Conservation (phyloP, 768 basidiomycete genomes). For the Termitomyces sp. region DNA sequence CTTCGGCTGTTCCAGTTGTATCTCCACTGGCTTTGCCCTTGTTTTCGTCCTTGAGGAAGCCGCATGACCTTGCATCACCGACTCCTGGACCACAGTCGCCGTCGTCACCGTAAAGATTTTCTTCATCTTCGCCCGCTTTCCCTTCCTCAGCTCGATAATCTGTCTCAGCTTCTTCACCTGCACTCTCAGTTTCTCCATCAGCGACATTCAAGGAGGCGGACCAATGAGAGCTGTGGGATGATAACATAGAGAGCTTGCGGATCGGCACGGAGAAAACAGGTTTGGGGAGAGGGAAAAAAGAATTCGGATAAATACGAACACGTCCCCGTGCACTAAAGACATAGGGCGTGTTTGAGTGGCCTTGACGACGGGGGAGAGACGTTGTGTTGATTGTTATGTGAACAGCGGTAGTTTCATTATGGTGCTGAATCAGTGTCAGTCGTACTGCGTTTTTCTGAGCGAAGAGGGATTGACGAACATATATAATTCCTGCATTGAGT, state of each 20-base stretch:
- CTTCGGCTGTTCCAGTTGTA: slow-evolving; percentile 6
- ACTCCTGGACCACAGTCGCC: slow-evolving; percentile 18
- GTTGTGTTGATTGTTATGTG: slow-evolving; percentile 61
- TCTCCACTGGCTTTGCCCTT: slow-evolving; percentile 16
- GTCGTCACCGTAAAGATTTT: slow-evolving; percentile 11
- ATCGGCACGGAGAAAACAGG: slow-evolving; percentile 16
- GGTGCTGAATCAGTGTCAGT: slow-evolving; percentile 35
- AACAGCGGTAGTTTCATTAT: slow-evolving; percentile 43
- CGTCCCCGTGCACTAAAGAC: slow-evolving; percentile 52
- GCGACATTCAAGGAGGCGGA: not conserved
- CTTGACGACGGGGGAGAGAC: slow-evolving; percentile 47
- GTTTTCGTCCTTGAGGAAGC: slow-evolving; percentile 10
- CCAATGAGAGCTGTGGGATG: not conserved
- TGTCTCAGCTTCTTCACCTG: slow-evolving; percentile 6
- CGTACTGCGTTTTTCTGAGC: not conserved
- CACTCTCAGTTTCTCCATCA: not conserved
- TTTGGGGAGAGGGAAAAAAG: slow-evolving; percentile 13
- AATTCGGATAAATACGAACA: slow-evolving; percentile 27
- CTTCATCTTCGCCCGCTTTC: slow-evolving; percentile 10
- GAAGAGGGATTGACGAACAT: slow-evolving; percentile 38
- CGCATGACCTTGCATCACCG: slow-evolving; percentile 14
- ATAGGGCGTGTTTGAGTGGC: slow-evolving; percentile 55
- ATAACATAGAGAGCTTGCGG: slow-evolving; percentile 9
- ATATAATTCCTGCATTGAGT: slow-evolving; percentile 46
- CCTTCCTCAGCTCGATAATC: slow-evolving; percentile 1